Evolutionary conservation across 371 early-diverging fungal genomes (phyloP).

Genomic region (Mucor plumbeus): DNA sequence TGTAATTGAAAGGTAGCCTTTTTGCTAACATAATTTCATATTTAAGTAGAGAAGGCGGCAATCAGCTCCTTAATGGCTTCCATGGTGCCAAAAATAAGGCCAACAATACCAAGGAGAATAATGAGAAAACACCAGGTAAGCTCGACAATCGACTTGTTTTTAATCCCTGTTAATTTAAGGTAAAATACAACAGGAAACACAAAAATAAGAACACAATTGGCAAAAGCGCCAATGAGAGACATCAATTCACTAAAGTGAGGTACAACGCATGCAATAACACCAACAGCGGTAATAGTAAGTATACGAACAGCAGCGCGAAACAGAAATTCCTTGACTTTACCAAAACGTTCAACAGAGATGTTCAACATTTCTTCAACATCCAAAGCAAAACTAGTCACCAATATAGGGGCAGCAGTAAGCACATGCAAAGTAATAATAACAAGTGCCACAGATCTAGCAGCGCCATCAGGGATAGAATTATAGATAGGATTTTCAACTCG

Average conservation of each 20-base stretch:
- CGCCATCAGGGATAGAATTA: slow-evolving; percentile 71
- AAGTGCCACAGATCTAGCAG: too few species aligned
- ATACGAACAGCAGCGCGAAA: slow-evolving; percentile 65
- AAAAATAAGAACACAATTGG: slow-evolving; percentile 80
- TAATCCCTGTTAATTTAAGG: slow-evolving; percentile 71
- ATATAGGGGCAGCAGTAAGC: slow-evolving; percentile 81
- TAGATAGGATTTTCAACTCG: slow-evolving; percentile 76
- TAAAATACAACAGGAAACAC: slow-evolving; percentile 85
- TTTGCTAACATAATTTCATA: too few species aligned
- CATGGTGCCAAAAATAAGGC: slow-evolving; percentile 69
- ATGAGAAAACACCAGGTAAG: slow-evolving; percentile 63
- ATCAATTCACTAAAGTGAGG: slow-evolving; percentile 86
- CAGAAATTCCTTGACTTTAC: slow-evolving; percentile 56
- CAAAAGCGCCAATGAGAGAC: slow-evolving; percentile 82
- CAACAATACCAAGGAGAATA: slow-evolving; percentile 69
- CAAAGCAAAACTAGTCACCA: slow-evolving; percentile 80
- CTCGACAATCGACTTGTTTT: slow-evolving; percentile 60
- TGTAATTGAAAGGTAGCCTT: too few species aligned
- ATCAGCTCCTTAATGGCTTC: too few species aligned
- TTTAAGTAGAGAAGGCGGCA: too few species aligned
- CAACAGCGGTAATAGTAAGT: slow-evolving; percentile 51
- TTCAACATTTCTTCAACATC: slow-evolving; percentile 71
- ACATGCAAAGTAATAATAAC: slow-evolving; percentile 87
- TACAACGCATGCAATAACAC: slow-evolving; percentile 68
- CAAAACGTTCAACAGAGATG: slow-evolving; percentile 60